phyloP scores from a whole-genome alignment of 2,329 filamentous ascomycete genomes.

The Colletotrichum nymphaeae region DNA sequence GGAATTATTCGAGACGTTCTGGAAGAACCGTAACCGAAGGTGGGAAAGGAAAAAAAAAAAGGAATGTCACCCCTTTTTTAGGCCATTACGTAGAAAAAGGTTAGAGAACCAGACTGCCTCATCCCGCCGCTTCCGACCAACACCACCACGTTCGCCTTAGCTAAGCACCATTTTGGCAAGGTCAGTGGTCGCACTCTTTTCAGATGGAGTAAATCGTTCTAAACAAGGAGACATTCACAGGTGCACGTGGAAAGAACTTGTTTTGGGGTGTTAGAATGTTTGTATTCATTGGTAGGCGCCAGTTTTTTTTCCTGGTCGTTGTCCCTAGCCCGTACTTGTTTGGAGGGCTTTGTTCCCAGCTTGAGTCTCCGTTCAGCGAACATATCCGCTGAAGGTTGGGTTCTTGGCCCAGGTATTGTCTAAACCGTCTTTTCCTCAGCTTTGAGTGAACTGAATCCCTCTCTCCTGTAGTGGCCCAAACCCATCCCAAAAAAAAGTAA shows the following conservation, averaged over 20 bases:
- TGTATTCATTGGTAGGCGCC: neutral
- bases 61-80: neutral
- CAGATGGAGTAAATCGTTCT: no score
- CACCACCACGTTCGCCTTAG: no score
- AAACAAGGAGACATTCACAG: neutral
- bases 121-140: neutral
- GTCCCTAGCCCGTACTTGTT: neutral
- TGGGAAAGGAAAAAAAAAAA: neutral
- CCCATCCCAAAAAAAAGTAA: neutral
- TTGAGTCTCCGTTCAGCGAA: neutral
- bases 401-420: slow-evolving; percentile 35
- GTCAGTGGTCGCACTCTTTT: no score
- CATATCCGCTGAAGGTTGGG: slow-evolving; percentile 7
- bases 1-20: slow-evolving; percentile 26
- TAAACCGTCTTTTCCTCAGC: slow-evolving; percentile 29
- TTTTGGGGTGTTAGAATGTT: neutral
- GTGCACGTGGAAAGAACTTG: neutral
- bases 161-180: no score
- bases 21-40: slow-evolving; percentile 2
- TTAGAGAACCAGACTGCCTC: neutral
- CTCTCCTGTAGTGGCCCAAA: neutral
- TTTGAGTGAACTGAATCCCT: neutral
- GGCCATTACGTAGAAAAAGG: neutral
- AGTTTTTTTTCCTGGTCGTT: neutral
- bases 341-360: neutral